These are phyloP conservation scores for Ogataea hybrid DNA, from an alignment of 1,139 yeast species.

Conservation along the genomic window DNA sequence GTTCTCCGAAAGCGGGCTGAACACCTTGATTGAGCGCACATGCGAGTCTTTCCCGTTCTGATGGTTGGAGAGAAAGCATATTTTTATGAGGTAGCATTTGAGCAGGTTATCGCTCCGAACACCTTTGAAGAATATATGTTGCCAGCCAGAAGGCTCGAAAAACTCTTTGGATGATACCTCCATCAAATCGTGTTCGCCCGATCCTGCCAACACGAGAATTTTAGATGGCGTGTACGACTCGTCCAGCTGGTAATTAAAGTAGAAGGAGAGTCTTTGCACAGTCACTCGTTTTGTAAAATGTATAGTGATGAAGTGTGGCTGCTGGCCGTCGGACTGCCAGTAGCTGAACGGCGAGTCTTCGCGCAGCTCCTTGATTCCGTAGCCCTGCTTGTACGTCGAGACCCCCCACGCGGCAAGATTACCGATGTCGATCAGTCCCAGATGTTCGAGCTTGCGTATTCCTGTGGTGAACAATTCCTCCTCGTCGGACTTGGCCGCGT, in stretches of 20 bases:
- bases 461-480: constrained; percentile 43
- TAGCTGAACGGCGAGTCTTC: constrained; percentile 72
- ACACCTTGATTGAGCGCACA: constrained; percentile 66
- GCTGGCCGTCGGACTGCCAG: constrained; percentile 98
- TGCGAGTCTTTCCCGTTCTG: constrained; percentile 98
- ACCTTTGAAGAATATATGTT: constrained; percentile 64
- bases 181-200: constrained; percentile 78
- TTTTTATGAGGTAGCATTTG: constrained; percentile 69
- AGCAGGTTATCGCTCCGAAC: constrained; percentile 57
- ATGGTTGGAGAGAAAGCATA: constrained; percentile 76
- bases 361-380: constrained; percentile 65
- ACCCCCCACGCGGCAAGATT: constrained; percentile 84
- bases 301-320: constrained; percentile 80
- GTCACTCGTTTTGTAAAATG: constrained; percentile 80
- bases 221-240: constrained; percentile 91
- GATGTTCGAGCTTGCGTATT: constrained; percentile 52
- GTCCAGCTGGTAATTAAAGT: constrained; percentile 64
- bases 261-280: constrained; percentile 68
- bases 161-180: constrained; percentile 70
- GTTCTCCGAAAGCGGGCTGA: constrained; percentile 38
- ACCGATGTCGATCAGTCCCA: constrained; percentile 69
- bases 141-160: constrained; percentile 84
- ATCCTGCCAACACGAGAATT: constrained; percentile 74
- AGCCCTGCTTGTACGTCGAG: constrained; percentile 73
- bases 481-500: constrained; percentile 26